Percentiles rank a stretch among this genome's conserved stretches.
phyloP scores from a whole-genome alignment of 805 yeast species.

The Lachancea quebecensis region DNA sequence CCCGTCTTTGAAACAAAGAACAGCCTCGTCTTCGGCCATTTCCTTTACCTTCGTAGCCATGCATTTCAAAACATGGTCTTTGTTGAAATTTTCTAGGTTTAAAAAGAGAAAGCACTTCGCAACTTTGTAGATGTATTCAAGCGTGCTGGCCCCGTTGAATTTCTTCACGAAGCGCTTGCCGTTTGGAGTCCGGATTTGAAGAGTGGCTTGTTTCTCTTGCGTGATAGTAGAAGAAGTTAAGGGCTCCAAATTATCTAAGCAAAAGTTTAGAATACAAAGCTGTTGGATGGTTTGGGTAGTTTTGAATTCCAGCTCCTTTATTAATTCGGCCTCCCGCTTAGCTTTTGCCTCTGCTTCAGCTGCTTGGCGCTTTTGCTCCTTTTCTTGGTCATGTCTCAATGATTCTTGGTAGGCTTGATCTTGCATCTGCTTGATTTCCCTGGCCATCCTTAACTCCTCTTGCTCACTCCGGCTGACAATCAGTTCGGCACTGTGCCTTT shows the following conservation, averaged over 20 bases:
- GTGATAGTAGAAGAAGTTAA: not conserved
- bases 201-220: conserved; percentile 15
- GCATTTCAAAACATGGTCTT: not conserved
- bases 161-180: conserved; percentile 28
- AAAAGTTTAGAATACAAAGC: conserved; percentile 21
- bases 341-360: conserved; percentile 10
- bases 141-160: conserved; percentile 14
- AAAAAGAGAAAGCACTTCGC: conserved; percentile 3
- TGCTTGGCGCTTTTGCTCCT: conserved; percentile 40
- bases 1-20: conserved; percentile 19
- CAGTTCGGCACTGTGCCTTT: conserved; percentile 57
- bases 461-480: conserved; percentile 52
- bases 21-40: conserved; percentile 13
- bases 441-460: conserved; percentile 50
- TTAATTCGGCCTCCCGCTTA: conserved; percentile 2
- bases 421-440: conserved; percentile 55
- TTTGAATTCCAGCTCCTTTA: conserved; percentile 12
- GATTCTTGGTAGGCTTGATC: conserved; percentile 62
- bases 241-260: conserved; percentile 8
- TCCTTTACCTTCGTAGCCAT: conserved; percentile 37
- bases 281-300: conserved; percentile 14
- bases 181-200: conserved; percentile 28
- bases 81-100: not conserved
- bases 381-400: conserved; percentile 47
- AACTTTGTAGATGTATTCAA: conserved; percentile 13